Evolutionary conservation across 208 protist genomes (phyloP), one percentile per base, ranked within the genome.

Genomic region (Crithidia fasciculata): DNA sequence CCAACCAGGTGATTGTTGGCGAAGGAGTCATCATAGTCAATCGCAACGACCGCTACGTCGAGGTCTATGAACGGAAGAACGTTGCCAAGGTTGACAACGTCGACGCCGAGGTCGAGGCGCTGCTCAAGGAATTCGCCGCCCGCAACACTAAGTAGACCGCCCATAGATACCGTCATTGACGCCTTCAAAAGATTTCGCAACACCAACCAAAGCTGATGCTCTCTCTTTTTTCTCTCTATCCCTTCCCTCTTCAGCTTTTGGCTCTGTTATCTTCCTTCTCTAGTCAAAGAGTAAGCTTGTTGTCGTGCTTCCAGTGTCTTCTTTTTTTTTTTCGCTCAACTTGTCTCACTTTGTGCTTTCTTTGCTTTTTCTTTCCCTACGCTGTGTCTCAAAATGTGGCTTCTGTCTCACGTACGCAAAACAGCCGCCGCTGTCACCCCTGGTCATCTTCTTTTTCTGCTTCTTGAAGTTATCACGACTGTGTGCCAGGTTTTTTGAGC

Each of bases 21-120:
- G 86, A 88, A 55, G 83, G 78, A 15, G 77, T 88, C 49, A 85
- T 90, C 39, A 79, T 90, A 50, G 68, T 90, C 9, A 87, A 90
- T 59, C 86, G 86, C 28, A 82, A 84, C 53, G 81, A 87, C 44
- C 69, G 86, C 8, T 90, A 86, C 45, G 74, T 90, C 4, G 86
- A 90, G 49, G 81, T 90, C 41, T 90, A 90, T 52, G 82, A 87
- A 59, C 78, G 80, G n/a, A 85, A 76, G 61, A 85, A 81, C 44
- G 63, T 86, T 8, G 54, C 71, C 0, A 72, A 69, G 45, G 67
- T 81, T 28, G 77, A 78, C 43, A 81, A 83, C 39, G 70, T 80
- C 8, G 84, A 85, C 18, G 74, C 64, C 10, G 70, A 88, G 54
- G 80, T 88, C 18, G 70, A 82, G 47, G 67, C 68, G 2, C 59